phyloP scores from a whole-genome alignment of 1,284 basidiomycete species.

The Cryptococcus amylolentus region DNA sequence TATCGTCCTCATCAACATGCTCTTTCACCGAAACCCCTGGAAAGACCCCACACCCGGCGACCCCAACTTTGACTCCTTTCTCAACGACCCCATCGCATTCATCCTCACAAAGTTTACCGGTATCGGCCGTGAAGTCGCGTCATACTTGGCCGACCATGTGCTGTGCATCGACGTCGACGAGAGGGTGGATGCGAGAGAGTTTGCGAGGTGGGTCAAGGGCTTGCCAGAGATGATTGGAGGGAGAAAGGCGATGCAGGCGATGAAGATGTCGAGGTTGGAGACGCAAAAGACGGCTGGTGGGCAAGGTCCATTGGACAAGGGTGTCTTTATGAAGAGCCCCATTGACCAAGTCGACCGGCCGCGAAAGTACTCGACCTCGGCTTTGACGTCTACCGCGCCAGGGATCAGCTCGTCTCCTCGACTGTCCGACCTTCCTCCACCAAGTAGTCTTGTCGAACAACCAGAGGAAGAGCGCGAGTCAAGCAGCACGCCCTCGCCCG shows the following conservation, averaged over 20 bases:
- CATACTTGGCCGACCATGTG: conserved; percentile 77
- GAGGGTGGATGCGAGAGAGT: conserved; percentile 73
- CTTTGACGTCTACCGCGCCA: conserved; percentile 38
- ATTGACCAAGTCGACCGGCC: conserved; percentile 19
- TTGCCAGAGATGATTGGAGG: conserved; percentile 67
- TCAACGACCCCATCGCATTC: conserved; percentile 74
- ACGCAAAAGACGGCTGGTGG: conserved; percentile 14
- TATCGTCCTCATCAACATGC: conserved; percentile 97
- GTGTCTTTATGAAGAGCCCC: conserved; percentile 42
- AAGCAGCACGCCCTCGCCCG: background rate
- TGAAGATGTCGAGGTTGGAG: conserved; percentile 37
- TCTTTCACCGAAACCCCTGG: conserved; percentile 99
- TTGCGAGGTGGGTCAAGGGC: conserved; percentile 80
- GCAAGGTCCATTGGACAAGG: conserved; percentile 21
- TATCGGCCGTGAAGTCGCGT: conserved; percentile 80
- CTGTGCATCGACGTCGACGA: conserved; percentile 66
- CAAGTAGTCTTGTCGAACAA: conserved; percentile 7
- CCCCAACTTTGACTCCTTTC: conserved; percentile 77
- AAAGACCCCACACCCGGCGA: conserved; percentile 79
- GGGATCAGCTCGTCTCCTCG: conserved; percentile 1
- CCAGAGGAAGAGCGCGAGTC: conserved; percentile 2
- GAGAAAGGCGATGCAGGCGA: conserved; percentile 38
- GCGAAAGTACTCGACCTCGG: conserved; percentile 30
- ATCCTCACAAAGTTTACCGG: conserved; percentile 87
- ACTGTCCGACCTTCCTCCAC: conserved; percentile 20